These are phyloP conservation scores for Nepenthes mirabilis DNA, from an alignment of 148 eudicot species.

Conservation along the genomic window DNA sequence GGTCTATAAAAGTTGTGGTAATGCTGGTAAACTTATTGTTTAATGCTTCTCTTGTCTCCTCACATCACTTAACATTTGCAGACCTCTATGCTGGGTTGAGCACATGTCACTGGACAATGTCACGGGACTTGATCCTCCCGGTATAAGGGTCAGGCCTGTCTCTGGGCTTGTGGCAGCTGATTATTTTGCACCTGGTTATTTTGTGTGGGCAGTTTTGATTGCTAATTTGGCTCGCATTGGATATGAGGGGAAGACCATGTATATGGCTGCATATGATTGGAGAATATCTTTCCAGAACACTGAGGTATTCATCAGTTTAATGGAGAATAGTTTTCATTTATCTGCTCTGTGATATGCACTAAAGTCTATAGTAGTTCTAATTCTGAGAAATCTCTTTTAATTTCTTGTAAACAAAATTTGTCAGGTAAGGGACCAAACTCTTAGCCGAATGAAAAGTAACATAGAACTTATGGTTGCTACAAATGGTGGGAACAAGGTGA, in stretches of 20 bases:
- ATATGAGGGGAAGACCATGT: slow-evolving; percentile 87
- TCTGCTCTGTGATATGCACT: neutral
- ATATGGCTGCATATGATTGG: slow-evolving; percentile 98
- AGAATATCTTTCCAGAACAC: slow-evolving; percentile 84
- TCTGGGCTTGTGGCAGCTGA: slow-evolving; percentile 93
- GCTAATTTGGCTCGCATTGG: slow-evolving; percentile 88
- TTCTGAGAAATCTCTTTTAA: neutral
- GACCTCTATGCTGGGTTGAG: slow-evolving; percentile 92
- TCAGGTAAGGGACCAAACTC: slow-evolving; percentile 84
- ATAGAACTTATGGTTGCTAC: slow-evolving; percentile 92
- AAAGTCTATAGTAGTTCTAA: neutral
- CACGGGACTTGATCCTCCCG: slow-evolving; percentile 73
- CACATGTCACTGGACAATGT: slow-evolving; percentile 92
- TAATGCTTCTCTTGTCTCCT: neutral
- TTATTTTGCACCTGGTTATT: slow-evolving; percentile 86
- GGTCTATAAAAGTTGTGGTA: too few species aligned
- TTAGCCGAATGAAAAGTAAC: slow-evolving; percentile 79
- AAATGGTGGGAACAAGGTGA: slow-evolving; percentile 84
- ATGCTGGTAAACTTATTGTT: too few species aligned
- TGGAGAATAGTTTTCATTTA: neutral
- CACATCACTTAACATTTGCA: slow-evolving; percentile 13
- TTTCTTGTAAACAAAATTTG: slow-evolving; percentile 13
- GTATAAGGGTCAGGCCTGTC: slow-evolving; percentile 75
- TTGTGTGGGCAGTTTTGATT: slow-evolving; percentile 90
- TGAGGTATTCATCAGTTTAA: slow-evolving; percentile 31